Evolutionary conservation across 2,329 filamentous ascomycete genomes (phyloP).

Genomic region (Amesomyces nigricolor): DNA sequence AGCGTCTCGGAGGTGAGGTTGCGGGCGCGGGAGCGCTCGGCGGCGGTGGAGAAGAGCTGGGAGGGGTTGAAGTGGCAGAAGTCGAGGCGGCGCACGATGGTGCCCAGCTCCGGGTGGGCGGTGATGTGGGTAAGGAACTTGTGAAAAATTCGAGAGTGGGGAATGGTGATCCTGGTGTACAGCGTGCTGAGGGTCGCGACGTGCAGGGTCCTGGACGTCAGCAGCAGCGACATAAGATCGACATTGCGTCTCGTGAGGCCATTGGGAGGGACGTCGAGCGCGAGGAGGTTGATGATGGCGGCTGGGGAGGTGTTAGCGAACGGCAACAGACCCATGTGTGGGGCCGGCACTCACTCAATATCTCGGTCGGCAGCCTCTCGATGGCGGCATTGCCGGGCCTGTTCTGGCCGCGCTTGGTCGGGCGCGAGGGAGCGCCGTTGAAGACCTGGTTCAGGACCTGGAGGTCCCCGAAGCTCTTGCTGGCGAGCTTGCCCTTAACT

Average conservation of each 20-base stretch:
- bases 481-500: constrained; percentile 53
- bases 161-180: constrained; percentile 74
- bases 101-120: constrained; percentile 62
- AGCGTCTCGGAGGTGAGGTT: constrained; percentile 72
- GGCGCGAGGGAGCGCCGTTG: constrained; percentile 38
- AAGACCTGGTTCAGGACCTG: constrained; percentile 51
- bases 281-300: constrained; percentile 67
- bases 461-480: constrained; percentile 57
- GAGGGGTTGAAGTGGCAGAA: constrained; percentile 83
- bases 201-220: constrained; percentile 71
- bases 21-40: constrained; percentile 67
- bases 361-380: constrained; percentile 63
- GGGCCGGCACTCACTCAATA: constrained; percentile 57
- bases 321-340: constrained; percentile 1
- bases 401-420: constrained; percentile 21
- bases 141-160: constrained; percentile 76
- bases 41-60: constrained; percentile 67
- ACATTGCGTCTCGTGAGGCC: constrained; percentile 70
- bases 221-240: constrained; percentile 68
- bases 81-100: constrained; percentile 71
- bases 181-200: constrained; percentile 67
- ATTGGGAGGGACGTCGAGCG: constrained; percentile 68
- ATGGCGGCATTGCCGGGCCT: constrained; percentile 50
- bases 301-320: constrained; percentile 39
- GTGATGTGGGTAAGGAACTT: constrained; percentile 69